Evolutionary conservation across 768 basidiomycete genomes (phyloP), one percentile per base, ranked within the genome.

Genomic region (Suillus luteus): DNA sequence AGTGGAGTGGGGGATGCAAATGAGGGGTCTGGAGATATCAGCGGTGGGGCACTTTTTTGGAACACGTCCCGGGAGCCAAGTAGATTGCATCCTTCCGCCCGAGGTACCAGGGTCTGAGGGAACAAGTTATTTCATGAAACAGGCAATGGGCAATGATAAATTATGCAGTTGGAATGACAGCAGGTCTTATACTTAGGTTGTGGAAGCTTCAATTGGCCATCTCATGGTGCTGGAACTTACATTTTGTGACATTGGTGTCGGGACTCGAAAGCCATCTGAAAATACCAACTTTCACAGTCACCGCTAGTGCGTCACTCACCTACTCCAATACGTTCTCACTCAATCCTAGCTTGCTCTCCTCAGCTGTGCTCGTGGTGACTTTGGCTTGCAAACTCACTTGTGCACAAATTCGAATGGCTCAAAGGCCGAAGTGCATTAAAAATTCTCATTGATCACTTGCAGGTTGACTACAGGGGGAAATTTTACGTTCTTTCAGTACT

Each of bases 401-500:
- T 31, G 27, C 24, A 27, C 24, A 6, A 14, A 24, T 8, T 15
- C 15, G 48, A 49, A 49, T 31, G 15, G 49, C 27, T 17, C 15
- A 51, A 51, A 31, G 9, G 15, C 27, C 8, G 1, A 24, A 24
- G 22, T 14, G 14, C 12, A 6, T 48, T 22, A 49, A 24, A 49
- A 24, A n/a, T 5, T 73, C 68, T 91, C 83, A 68, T 91, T 91
- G 62, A 92, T 81, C 0, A 89, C 90, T 68, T 91, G 89, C 0
- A 90, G 90, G 69, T 93, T 92, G 27, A 92, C 90, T 81, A 70
- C 35, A 31, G 19, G 27, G 49, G 52, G 11, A 27, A 11, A 11
- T 31, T 24, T 24, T 38, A 8, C 8, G 22, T 15, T 55, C 5
- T 55, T 14, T 57, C 37, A 10, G 31, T 55, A 52, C 6, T 3